phyloP scores from a whole-genome alignment of 2,329 filamentous ascomycete species.

The Dactylonectria macrodidyma region DNA sequence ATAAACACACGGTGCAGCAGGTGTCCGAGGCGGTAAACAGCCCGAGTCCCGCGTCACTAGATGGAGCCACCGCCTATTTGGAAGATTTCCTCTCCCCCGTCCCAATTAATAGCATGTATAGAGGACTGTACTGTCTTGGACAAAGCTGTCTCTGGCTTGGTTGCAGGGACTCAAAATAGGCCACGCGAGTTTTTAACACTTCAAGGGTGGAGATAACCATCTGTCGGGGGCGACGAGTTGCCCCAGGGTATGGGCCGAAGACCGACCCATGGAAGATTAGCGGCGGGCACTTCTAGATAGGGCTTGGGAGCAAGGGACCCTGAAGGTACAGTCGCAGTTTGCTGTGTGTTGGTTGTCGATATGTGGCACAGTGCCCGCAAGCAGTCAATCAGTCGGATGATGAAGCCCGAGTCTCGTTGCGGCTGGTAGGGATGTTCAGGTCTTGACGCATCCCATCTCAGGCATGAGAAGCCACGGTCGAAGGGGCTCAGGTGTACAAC shows the following conservation, averaged over 20 bases:
- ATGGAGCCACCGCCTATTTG: not conserved
- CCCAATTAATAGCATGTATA: not conserved
- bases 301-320: not conserved
- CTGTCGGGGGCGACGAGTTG: constrained; percentile 4
- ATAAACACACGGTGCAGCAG: constrained; percentile 3
- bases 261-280: constrained; percentile 19
- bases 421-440: not conserved
- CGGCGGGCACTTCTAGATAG: constrained; percentile 11
- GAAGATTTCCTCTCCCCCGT: constrained; percentile 5
- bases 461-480: not conserved
- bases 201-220: constrained; percentile 20
- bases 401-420: not conserved
- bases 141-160: not conserved
- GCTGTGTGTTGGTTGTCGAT: constrained; percentile 5
- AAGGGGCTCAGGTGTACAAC: not conserved
- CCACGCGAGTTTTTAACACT: not conserved
- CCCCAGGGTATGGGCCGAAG: constrained; percentile 5
- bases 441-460: not conserved
- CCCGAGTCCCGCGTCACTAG: not conserved
- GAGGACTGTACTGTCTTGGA: not conserved
- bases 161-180: not conserved
- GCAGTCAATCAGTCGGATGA: not conserved
- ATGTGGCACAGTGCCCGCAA: constrained; percentile 14
- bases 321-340: not conserved
- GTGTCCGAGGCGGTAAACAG: constrained; percentile 2